A percentile compares a stretch with the other conserved stretches of the same genome.
Conservation (phyloP, 768 basidiomycete genomes). For the Amanita thiersii region DNA sequence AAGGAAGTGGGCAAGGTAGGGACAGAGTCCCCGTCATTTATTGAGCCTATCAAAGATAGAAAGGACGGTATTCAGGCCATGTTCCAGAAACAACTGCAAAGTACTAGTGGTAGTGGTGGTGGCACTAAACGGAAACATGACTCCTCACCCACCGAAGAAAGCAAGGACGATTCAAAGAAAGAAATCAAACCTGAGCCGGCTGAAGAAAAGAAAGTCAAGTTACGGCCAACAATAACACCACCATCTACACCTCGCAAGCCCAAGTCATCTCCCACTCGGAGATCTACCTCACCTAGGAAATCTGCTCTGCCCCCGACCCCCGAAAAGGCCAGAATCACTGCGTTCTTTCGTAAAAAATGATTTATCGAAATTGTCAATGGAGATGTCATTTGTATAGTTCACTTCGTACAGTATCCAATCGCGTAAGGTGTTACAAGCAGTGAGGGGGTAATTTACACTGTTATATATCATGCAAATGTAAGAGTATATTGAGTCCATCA, state of each 20-base stretch:
- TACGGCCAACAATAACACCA: neutral
- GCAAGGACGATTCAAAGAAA: neutral
- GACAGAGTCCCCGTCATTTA: slow-evolving; percentile 71
- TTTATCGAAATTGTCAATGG: too few species aligned
- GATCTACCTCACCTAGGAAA: neutral
- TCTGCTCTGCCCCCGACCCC: neutral
- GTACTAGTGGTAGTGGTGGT: too few species aligned
- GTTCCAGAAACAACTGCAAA: slow-evolving; percentile 55
- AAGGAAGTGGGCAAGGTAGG: slow-evolving; percentile 90
- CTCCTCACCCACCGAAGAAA: neutral
- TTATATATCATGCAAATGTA: neutral
- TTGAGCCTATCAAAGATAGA: slow-evolving; percentile 69
- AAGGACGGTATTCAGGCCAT: slow-evolving; percentile 84
- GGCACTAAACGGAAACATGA: slow-evolving; percentile 5
- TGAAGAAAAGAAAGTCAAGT: neutral
- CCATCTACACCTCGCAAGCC: slow-evolving; percentile 3
- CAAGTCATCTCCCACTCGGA: neutral
- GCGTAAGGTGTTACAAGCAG: too few species aligned
- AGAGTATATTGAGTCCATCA: neutral
- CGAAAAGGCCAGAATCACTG: slow-evolving; percentile 6
- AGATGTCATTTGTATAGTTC: too few species aligned
- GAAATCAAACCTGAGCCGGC: too few species aligned
- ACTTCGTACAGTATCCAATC: neutral
- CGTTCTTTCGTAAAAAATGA: slow-evolving; percentile 7
- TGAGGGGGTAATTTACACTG: too few species aligned